Evolutionary conservation across 2,329 filamentous ascomycete species (phyloP).

Genomic region (Blastomyces percursus): DNA sequence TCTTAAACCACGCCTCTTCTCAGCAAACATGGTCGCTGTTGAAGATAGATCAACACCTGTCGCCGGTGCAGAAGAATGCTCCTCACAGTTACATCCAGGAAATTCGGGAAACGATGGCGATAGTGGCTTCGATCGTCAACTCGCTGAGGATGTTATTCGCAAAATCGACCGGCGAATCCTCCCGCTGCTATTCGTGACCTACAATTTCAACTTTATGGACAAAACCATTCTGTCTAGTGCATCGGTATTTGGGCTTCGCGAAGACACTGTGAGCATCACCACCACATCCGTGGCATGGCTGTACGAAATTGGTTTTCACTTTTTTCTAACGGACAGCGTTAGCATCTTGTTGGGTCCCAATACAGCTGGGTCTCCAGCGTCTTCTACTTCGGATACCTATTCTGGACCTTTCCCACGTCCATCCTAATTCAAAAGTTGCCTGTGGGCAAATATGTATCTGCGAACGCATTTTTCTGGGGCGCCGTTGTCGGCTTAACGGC

Average conservation of each 20-base stretch:
- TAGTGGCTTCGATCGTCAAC: neutral
- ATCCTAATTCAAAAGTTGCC: constrained; percentile 38
- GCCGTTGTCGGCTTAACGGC: constrained; percentile 39
- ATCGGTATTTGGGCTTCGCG: constrained; percentile 43
- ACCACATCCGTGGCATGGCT: neutral
- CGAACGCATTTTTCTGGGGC: constrained; percentile 40
- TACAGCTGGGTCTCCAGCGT: constrained; percentile 43
- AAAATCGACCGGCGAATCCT: constrained; percentile 49
- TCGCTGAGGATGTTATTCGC: constrained; percentile 31
- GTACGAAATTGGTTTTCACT: neutral
- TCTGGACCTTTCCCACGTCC: constrained; percentile 32
- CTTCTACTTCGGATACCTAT: constrained; percentile 43
- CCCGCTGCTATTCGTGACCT: constrained; percentile 47
- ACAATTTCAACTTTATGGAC: constrained; percentile 53
- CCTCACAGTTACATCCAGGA: neutral
- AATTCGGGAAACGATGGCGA: neutral
- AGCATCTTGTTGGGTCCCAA: constrained; percentile 38
- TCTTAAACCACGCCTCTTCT: neutral
- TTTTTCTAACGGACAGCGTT: constrained; percentile 25
- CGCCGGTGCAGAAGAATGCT: neutral
- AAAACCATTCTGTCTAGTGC: constrained; percentile 48
- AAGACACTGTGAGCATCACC: constrained; percentile 14
- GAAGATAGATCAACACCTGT: no score
- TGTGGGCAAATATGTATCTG: constrained; percentile 40
- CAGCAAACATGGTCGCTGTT: neutral